Conservation (phyloP, 2,329 filamentous ascomycete species). For the Aspergillus ochraceoroseus region DNA sequence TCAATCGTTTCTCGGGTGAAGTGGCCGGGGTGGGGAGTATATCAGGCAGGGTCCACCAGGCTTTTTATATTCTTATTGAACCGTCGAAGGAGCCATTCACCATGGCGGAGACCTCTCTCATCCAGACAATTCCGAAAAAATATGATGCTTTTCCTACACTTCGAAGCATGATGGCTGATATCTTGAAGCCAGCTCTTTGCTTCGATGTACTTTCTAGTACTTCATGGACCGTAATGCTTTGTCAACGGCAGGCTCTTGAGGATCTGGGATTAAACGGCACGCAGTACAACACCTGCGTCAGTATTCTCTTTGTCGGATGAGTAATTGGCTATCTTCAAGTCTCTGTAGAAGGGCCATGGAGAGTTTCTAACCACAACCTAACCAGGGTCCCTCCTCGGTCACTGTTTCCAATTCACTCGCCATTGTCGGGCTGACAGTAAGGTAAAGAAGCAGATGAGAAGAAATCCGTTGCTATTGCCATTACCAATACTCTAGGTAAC, state of each 20-base stretch:
- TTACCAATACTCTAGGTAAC: constrained; percentile 43
- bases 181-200: constrained; percentile 10
- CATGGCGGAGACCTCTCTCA: no score
- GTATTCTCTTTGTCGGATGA: constrained; percentile 42
- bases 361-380: constrained; percentile 11
- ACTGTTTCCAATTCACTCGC: constrained; percentile 24
- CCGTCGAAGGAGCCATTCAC: no score
- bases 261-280: constrained; percentile 44
- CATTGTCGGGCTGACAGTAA: constrained; percentile 35
- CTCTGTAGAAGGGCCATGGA: no score
- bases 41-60: no score
- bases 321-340: not conserved
- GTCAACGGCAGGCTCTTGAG: constrained; percentile 17
- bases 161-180: not conserved
- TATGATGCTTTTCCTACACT: constrained; percentile 11
- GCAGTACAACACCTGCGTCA: constrained; percentile 46
- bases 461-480: constrained; percentile 41
- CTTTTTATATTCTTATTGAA: no score
- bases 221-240: constrained; percentile 24
- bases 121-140: no score
- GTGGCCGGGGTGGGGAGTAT: no score
- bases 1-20: constrained; percentile 49
- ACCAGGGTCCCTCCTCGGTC: no score
- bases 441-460: constrained; percentile 42
- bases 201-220: constrained; percentile 22